Conservation (phyloP, 345 rosid species). For the Aegle marmelos region DNA sequence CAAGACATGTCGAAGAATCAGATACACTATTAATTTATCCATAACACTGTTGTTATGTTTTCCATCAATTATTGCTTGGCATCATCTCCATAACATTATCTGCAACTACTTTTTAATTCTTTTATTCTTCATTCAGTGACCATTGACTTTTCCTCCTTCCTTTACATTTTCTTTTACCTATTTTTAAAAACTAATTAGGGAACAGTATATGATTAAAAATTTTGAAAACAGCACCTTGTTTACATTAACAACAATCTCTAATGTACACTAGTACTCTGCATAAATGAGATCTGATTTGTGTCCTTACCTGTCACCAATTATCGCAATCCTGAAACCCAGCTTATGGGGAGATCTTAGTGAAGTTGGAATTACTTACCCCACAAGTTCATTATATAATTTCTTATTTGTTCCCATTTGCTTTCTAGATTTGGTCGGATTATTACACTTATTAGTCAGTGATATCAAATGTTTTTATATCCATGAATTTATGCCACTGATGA, state of each 20-base stretch:
- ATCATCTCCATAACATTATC: neutral
- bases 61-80: neutral
- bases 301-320: neutral
- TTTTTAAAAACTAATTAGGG: neutral
- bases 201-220: no score
- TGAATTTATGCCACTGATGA: neutral
- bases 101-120: neutral
- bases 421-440: neutral
- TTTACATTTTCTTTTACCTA: neutral
- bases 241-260: neutral
- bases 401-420: neutral
- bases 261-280: neutral
- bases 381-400: neutral
- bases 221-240: neutral
- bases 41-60: neutral
- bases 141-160: neutral
- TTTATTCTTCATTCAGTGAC: neutral
- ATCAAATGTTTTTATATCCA: neutral
- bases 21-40: neutral
- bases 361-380: neutral
- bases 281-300: neutral
- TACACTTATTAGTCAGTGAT: neutral
- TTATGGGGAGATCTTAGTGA: neutral
- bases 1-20: neutral
- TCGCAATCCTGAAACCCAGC: neutral